These are phyloP conservation scores for Fraxinus velutina DNA, from an alignment of 305 asterid species.

Conservation along the genomic window DNA sequence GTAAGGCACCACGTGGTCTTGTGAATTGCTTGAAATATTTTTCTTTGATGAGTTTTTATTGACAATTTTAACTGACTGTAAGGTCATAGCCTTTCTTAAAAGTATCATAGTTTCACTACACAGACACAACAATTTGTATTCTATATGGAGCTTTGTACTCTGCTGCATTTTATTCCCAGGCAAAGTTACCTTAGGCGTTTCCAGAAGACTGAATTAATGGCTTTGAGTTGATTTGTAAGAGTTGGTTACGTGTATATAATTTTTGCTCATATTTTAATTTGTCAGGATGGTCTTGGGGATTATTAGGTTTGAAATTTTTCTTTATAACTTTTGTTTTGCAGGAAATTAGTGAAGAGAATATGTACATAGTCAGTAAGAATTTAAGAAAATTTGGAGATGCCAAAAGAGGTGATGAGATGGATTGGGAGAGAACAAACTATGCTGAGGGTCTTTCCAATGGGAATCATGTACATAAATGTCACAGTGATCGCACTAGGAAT, in stretches of 20 bases:
- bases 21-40: constrained; percentile 15
- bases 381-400: constrained; percentile 28
- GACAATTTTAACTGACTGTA: constrained; percentile 23
- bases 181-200: constrained; percentile 57
- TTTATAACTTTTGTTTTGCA: constrained; percentile 26
- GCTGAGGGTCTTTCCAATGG: constrained; percentile 41
- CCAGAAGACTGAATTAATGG: constrained; percentile 84
- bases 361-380: constrained; percentile 27
- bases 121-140: constrained; percentile 39
- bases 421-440: constrained; percentile 29
- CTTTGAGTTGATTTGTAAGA: constrained; percentile 80
- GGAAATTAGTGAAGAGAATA: constrained; percentile 39
- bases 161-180: constrained; percentile 56
- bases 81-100: constrained; percentile 23
- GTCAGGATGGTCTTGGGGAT: constrained; percentile 18
- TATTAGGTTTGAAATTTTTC: constrained; percentile 20
- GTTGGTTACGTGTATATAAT: constrained; percentile 42
- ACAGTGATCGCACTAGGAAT: constrained; percentile 19
- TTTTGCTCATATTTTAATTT: constrained; percentile 29
- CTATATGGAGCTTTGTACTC: constrained; percentile 47
- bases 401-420: constrained; percentile 38
- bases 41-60: constrained; percentile 17
- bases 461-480: constrained; percentile 26
- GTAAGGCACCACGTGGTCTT: constrained; percentile 13
- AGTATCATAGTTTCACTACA: constrained; percentile 39